Base-by-base conservation (phyloP, 139 green algal species). In the Chlorella sp. region DNA sequence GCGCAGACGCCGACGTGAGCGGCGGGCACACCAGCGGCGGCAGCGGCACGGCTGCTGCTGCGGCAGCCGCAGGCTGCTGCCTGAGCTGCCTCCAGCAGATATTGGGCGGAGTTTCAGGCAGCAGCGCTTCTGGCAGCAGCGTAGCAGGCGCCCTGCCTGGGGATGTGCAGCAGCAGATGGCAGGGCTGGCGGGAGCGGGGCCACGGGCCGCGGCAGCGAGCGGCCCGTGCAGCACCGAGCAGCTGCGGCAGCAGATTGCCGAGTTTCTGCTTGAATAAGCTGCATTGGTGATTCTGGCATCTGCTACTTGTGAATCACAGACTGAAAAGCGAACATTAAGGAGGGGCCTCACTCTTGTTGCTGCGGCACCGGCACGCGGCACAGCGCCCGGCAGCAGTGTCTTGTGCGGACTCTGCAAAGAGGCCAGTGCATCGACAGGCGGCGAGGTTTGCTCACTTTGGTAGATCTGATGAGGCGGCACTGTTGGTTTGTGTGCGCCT, bases 61-160 rank as follows among this genome's bases (percentile, higher is more conserved):
- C 80, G 0, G 46, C 26, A 3, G 26, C 81, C 16, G 62, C 41
- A 16, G 70, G n/a, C 40, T 86, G 70, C 40, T 86, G 81, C 70
- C 40, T 80, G 46, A 86, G 81, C 72, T 86, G 81, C 81, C 51
- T 58, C 32, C 13, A 51, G 24, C 81, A 86, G 54, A 75, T 86
- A 38, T 56, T 86, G 28, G 81, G 70, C 2, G n/a, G 56, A 38
- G 16, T 38, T 32, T 2, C 30, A 7, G 41, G 70, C 30, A 30
- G 36, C 36, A 8, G n/a, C 56, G 11, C 36, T 14, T 46, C 26
- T 3, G 44, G 62, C 41, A 40, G 43, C 19, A 5, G 44, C 32
- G 65, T 84, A 2, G 22, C 46, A 22, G 44, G 22, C 0, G 26
- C 65, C 11, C n/a, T 84, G 65, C 80, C 80, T 9, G 44, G 8